phyloP scores from a whole-genome alignment of 139 green algal species.

The Yamagishiella unicocca region DNA sequence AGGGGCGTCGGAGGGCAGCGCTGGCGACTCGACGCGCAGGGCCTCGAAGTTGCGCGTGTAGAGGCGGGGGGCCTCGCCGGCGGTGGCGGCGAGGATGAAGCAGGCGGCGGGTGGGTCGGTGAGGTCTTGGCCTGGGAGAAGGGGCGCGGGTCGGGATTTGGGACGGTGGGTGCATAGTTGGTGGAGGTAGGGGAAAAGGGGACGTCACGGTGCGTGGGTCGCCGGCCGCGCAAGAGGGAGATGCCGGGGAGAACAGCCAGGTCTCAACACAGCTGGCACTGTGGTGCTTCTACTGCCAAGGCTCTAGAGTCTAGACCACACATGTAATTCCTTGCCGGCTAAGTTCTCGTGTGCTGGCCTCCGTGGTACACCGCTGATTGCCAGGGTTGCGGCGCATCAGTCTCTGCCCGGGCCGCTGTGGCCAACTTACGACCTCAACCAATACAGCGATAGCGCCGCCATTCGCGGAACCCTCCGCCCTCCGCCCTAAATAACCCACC shows the following conservation, averaged over 20 bases:
- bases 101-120: conserved; percentile 10
- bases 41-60: not conserved
- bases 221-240: not conserved
- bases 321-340: not conserved
- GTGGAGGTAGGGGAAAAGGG: not conserved
- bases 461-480: not conserved
- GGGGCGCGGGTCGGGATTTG: not conserved
- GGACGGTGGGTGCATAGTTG: not conserved
- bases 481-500: too few relatives aligned
- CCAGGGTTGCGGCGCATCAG: not conserved
- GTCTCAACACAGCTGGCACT: not conserved
- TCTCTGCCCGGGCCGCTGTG: not conserved
- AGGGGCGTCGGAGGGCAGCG: not conserved
- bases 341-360: not conserved
- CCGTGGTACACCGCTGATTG: not conserved
- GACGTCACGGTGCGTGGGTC: not conserved
- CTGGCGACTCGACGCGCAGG: not conserved
- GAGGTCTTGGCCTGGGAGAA: not conserved
- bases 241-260: not conserved
- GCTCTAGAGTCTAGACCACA: not conserved
- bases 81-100: not conserved
- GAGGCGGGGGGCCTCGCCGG: not conserved
- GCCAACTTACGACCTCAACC: not conserved
- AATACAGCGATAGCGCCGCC: not conserved
- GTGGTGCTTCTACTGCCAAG: too few relatives aligned